Evolutionary conservation across 2,329 filamentous ascomycete species (phyloP).

Genomic region (Monosporascus cannonballus): DNA sequence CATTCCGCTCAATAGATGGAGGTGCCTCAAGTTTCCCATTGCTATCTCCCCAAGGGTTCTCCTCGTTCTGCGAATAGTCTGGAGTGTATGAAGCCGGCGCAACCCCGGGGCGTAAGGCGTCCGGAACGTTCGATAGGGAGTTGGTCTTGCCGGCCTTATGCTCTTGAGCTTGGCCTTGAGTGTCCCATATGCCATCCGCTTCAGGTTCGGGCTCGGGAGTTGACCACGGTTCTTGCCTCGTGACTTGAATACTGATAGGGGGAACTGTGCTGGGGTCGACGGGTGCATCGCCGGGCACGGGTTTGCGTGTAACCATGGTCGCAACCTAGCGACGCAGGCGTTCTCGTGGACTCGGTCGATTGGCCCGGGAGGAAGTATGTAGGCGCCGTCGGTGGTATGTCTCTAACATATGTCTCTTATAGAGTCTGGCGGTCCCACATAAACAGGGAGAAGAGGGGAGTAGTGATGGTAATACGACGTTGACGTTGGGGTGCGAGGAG

Average conservation of each 20-base stretch:
- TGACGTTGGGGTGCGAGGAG: not conserved
- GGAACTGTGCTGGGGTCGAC: constrained; percentile 18
- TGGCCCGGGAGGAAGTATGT: not conserved
- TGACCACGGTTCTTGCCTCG: constrained; percentile 26
- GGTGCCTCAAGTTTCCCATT: constrained; percentile 3
- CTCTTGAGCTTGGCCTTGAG: constrained; percentile 3
- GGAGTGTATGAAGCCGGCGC: constrained; percentile 12
- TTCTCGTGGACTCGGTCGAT: not conserved
- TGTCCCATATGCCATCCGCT: constrained; percentile 24
- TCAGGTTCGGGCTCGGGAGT: constrained; percentile 27
- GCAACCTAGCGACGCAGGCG: not conserved
- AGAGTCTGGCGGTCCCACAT: not conserved
- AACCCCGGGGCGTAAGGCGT: constrained; percentile 26
- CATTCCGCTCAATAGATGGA: constrained; percentile 5
- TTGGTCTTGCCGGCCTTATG: constrained; percentile 7
- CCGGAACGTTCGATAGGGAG: constrained; percentile 23
- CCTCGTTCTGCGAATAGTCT: constrained; percentile 24
- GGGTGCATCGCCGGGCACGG: constrained; percentile 24
- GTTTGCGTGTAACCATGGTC: constrained; percentile 38
- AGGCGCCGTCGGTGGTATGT: not conserved
- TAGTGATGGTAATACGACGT: not conserved
- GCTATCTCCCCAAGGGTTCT: constrained; percentile 30
- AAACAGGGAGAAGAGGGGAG: not conserved
- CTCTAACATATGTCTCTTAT: not conserved
- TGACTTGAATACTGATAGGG: constrained; percentile 19